Conservation (phyloP, 2,329 filamentous ascomycete genomes). For the Orbilia brochopaga region DNA sequence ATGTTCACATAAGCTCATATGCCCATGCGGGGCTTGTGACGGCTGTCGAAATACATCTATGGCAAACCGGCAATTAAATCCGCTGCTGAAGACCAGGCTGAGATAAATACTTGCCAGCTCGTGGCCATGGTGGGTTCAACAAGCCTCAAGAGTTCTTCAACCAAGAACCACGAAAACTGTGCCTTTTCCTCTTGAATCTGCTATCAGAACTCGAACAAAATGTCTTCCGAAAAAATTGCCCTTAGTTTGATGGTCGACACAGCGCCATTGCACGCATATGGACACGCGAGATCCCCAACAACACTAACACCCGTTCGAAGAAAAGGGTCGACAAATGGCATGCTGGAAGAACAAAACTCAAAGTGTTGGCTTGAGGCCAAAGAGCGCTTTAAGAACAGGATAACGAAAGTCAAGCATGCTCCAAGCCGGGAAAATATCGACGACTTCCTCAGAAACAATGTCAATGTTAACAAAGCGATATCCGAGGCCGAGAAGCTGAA, state of each 20-base stretch:
- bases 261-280: not conserved
- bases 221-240: not conserved
- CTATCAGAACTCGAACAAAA: too few relatives aligned
- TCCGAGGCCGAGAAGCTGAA: conserved; percentile 29
- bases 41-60: too few relatives aligned
- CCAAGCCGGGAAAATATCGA: conserved; percentile 15
- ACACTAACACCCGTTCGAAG: not conserved
- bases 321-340: not conserved
- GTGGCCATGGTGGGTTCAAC: too few relatives aligned
- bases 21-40: too few relatives aligned
- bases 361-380: conserved; percentile 41
- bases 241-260: not conserved
- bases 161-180: too few relatives aligned
- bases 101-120: too few relatives aligned
- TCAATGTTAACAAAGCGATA: conserved; percentile 34
- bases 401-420: conserved; percentile 14
- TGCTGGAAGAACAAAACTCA: conserved; percentile 11
- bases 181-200: too few relatives aligned
- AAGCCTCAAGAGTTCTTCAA: too few relatives aligned
- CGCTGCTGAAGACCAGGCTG: too few relatives aligned
- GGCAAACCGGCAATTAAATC: too few relatives aligned
- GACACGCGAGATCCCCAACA: not conserved
- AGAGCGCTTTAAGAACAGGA: conserved; percentile 24
- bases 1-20: too few relatives aligned
- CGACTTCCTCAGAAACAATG: conserved; percentile 26